phyloP scores from a whole-genome alignment of 495 filamentous ascomycete species.

The Lasiosphaeris hirsuta region DNA sequence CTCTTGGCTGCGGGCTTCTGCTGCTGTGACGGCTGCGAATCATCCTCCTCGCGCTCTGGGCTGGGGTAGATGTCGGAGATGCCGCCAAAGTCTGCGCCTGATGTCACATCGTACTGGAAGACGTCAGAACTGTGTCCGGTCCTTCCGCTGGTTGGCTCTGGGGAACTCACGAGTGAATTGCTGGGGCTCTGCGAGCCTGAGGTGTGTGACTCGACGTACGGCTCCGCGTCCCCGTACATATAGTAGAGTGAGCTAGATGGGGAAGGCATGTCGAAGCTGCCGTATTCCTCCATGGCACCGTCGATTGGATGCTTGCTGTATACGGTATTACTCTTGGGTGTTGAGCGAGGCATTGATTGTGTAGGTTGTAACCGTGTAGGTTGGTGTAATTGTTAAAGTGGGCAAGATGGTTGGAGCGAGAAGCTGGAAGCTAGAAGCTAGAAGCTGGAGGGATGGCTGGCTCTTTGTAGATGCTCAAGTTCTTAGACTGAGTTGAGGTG shows the following conservation, averaged over 20 bases:
- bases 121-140: slow-evolving; percentile 7
- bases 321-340: not conserved
- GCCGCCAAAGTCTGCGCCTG: slow-evolving; percentile 21
- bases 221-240: slow-evolving; percentile 37
- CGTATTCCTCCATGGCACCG: slow-evolving; percentile 31
- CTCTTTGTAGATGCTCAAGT: too few species aligned
- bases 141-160: not conserved
- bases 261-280: slow-evolving; percentile 32
- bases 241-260: slow-evolving; percentile 35
- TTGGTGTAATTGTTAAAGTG: not conserved
- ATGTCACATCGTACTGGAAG: slow-evolving; percentile 36
- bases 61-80: slow-evolving; percentile 36
- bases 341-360: slow-evolving; percentile 6
- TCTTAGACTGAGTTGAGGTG: too few species aligned
- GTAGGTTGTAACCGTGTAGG: not conserved
- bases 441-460: not conserved
- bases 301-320: slow-evolving; percentile 3
- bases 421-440: not conserved
- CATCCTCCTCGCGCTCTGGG: slow-evolving; percentile 37
- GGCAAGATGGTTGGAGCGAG: not conserved
- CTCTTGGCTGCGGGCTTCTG: slow-evolving; percentile 42
- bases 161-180: slow-evolving; percentile 34
- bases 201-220: slow-evolving; percentile 35
- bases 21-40: slow-evolving; percentile 29
- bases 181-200: slow-evolving; percentile 42